phyloP scores from a whole-genome alignment of 768 basidiomycete genomes.

The Suillus occidentalis region DNA sequence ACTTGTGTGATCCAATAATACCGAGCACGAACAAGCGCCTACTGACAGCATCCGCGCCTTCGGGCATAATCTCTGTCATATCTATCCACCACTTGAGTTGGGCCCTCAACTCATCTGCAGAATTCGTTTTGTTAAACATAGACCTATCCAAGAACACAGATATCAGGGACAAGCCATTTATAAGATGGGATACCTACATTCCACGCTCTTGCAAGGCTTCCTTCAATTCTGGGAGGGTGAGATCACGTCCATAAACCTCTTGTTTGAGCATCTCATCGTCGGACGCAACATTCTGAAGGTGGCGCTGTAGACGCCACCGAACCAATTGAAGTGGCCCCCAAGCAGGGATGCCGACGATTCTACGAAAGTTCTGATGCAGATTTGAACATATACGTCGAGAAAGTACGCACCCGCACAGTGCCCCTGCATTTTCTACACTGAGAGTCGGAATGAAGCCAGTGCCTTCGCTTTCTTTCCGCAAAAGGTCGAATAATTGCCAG shows the following conservation, averaged over 20 bases:
- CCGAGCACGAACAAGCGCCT: slow-evolving; percentile 54
- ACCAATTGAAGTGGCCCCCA: slow-evolving; percentile 39
- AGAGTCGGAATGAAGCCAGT: slow-evolving; percentile 27
- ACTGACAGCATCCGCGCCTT: slow-evolving; percentile 40
- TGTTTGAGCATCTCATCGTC: slow-evolving; percentile 66
- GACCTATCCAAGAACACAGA: slow-evolving; percentile 1
- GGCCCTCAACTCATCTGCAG: slow-evolving; percentile 45
- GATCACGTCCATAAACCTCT: slow-evolving; percentile 42
- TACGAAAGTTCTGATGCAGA: slow-evolving; percentile 5
- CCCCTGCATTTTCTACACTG: slow-evolving; percentile 26
- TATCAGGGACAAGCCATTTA: background rate
- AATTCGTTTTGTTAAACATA: slow-evolving; percentile 40
- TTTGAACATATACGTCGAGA: background rate
- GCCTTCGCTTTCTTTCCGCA: slow-evolving; percentile 33
- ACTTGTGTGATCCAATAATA: slow-evolving; percentile 32
- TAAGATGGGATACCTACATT: slow-evolving; percentile 50
- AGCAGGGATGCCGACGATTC: slow-evolving; percentile 38
- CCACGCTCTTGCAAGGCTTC: slow-evolving; percentile 77
- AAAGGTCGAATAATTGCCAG: slow-evolving; percentile 36
- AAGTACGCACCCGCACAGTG: slow-evolving; percentile 58
- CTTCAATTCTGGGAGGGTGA: slow-evolving; percentile 56
- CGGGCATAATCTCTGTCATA: slow-evolving; percentile 36
- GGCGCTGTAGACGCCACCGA: slow-evolving; percentile 36
- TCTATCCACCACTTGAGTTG: slow-evolving; percentile 68
- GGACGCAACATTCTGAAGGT: slow-evolving; percentile 41